Evolutionary conservation across 768 basidiomycete species (phyloP).

Genomic region (Pisolithus orientalis): DNA sequence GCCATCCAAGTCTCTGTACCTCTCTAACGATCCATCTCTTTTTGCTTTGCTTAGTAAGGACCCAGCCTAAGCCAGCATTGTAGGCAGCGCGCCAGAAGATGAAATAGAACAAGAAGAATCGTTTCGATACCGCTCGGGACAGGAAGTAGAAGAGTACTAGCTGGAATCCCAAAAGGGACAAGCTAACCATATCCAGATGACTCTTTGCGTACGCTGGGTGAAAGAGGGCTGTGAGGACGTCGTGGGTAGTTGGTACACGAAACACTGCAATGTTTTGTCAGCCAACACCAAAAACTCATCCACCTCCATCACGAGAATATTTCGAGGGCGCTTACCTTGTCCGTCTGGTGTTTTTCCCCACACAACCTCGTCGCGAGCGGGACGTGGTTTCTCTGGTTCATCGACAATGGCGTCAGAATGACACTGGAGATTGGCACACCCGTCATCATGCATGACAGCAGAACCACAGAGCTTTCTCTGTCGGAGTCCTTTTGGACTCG

Average conservation of each 20-base stretch:
- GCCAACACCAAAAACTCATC: constrained; percentile 1
- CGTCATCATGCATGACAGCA: not conserved
- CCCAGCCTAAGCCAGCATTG: constrained; percentile 89
- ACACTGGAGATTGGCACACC: not conserved
- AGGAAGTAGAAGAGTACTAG: constrained; percentile 63
- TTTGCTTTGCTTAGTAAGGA: constrained; percentile 93
- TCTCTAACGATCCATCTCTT: constrained; percentile 87
- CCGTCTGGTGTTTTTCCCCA: constrained; percentile 86
- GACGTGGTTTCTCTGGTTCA: constrained; percentile 9
- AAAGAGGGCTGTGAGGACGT: constrained; percentile 81
- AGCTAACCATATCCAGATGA: constrained; percentile 80
- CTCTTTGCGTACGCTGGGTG: constrained; percentile 80
- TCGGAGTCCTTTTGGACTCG: constrained; percentile 17
- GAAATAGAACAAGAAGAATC: constrained; percentile 87
- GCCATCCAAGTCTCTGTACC: constrained; percentile 77
- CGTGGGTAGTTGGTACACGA: constrained; percentile 86
- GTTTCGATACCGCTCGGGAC: constrained; percentile 45
- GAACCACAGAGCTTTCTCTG: constrained; percentile 12
- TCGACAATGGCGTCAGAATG: not conserved
- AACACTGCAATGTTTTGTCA: constrained; percentile 55
- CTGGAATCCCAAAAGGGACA: constrained; percentile 75
- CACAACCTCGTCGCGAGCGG: constrained; percentile 50
- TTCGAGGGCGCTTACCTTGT: constrained; percentile 39
- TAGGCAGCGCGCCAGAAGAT: constrained; percentile 91
- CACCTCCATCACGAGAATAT: not conserved